Conservation (phyloP, 1,139 yeast genomes). For the Yamadazyma atmosphaerica region DNA sequence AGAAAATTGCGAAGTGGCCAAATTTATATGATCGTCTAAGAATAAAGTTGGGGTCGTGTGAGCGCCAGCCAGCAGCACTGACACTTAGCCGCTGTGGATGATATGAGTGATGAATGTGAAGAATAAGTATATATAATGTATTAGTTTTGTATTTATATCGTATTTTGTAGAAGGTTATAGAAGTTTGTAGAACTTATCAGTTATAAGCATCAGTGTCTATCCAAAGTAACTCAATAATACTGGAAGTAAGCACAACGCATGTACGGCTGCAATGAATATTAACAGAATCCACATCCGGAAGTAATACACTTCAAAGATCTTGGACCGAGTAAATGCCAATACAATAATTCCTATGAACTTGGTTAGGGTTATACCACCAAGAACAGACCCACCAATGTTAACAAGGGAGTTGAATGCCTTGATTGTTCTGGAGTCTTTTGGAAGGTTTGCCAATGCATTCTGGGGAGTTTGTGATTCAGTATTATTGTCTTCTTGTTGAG, state of each 20-base stretch:
- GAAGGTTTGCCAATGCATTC: not conserved
- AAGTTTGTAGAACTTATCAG: too few species aligned
- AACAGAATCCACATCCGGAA: constrained; percentile 95
- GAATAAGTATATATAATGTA: too few species aligned
- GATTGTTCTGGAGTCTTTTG: constrained; percentile 23
- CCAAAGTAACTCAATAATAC: constrained; percentile 67
- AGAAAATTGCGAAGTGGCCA: constrained; percentile 1
- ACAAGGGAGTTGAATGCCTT: constrained; percentile 58
- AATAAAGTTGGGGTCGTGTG: constrained; percentile 1
- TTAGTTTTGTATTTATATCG: too few species aligned
- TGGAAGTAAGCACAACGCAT: constrained; percentile 78
- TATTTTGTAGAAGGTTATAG: too few species aligned
- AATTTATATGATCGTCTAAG: not conserved
- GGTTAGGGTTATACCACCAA: constrained; percentile 88
- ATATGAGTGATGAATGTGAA: too few species aligned
- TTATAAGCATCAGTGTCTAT: too few species aligned
- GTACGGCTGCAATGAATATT: constrained; percentile 73
- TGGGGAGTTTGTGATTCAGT: not conserved
- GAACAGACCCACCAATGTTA: constrained; percentile 82
- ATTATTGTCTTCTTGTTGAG: too few species aligned
- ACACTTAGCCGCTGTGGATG: too few species aligned
- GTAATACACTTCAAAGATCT: constrained; percentile 87
- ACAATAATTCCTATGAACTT: constrained; percentile 86
- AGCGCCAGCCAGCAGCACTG: too few species aligned
- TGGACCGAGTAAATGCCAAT: constrained; percentile 80